Base-by-base conservation (phyloP, 352 stramenopile genomes). In the Pythium insidiosum region DNA sequence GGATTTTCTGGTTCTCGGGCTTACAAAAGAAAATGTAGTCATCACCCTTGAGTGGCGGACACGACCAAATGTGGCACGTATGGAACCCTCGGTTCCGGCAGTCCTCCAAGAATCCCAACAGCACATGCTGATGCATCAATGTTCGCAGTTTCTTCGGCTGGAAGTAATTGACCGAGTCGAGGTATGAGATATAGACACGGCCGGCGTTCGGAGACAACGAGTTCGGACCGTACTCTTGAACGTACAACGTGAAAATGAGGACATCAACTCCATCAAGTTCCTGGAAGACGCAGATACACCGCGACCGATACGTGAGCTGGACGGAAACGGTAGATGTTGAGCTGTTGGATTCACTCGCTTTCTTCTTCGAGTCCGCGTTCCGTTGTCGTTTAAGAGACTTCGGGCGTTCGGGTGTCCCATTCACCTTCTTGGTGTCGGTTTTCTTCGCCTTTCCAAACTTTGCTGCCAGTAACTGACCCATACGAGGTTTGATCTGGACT, bases 1-100 rank as follows among this genome's bases (percentile, higher is more conserved):
- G 84, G 33, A 91, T 95, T 43, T 92, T 91, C 50, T 95, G 84
- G 49, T 94, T 90, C 42, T 92, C 80, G 6, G 84, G 84, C 41
- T 94, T 90, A 62, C 83, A 94, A 36, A 90, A 91, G 47, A 95
- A 93, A 50, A 95, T 94, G 38, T 95, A 95, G 38, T 93, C 79
- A 25, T 94, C 82, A 18, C 84, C 82, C 38, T 92, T 92, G 5
- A 88, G 48, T 2, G 84, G 84, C 23, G 84, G 84, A 44, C 84
- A 95, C n/a, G 82, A 91, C 84, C 84, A 95, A 56, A 95, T 94
- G 46, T 94, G 83, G 18, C 72, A 85, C 15, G 77, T 91, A 24
- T 91, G 77, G 45, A 90, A 94, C 5, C 84, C 84, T 30, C 79
- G 82, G 40, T 92, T 74, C 49, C 89, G 88, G 51, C 78, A 90